phyloP scores from a whole-genome alignment of 345 rosid species.

The Jatropha curcas region DNA sequence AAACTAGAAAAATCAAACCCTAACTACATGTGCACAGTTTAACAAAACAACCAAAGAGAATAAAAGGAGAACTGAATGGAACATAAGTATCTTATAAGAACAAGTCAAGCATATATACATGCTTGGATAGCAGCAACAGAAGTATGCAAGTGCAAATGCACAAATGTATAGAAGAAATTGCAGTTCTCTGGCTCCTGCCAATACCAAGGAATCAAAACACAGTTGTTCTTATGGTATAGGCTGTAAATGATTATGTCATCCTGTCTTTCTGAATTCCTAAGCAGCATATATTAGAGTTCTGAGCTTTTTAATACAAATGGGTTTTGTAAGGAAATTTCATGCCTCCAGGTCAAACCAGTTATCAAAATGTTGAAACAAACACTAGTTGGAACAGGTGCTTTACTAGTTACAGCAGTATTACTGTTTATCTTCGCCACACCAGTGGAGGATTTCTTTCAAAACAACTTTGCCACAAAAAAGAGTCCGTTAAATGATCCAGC shows the following conservation, averaged over 20 bases:
- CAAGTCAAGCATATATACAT: not conserved
- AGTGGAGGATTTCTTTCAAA: constrained; percentile 63
- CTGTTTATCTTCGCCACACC: constrained; percentile 83
- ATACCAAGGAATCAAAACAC: constrained; percentile 16
- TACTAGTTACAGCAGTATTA: constrained; percentile 65
- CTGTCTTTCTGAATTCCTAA: not conserved
- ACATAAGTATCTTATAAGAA: not conserved
- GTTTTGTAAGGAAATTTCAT: constrained; percentile 12
- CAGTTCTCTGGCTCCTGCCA: not conserved
- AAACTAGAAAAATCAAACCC: not conserved
- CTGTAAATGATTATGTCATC: constrained; percentile 1
- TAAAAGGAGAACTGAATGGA: not conserved
- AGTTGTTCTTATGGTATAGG: not conserved
- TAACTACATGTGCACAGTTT: not conserved
- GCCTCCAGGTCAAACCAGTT: constrained; percentile 81
- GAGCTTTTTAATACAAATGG: not conserved
- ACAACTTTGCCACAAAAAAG: constrained; percentile 36
- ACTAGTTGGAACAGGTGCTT: constrained; percentile 73
- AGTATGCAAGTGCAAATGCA: not conserved
- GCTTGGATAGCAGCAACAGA: not conserved
- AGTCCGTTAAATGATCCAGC: constrained; percentile 39
- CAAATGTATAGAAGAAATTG: not conserved
- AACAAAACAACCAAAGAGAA: not conserved
- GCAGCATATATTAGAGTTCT: not conserved
- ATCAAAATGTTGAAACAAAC: constrained; percentile 85